These are phyloP conservation scores for Gaeumannomyces tritici DNA, from an alignment of 2,329 filamentous ascomycete genomes.

Conservation along the genomic window DNA sequence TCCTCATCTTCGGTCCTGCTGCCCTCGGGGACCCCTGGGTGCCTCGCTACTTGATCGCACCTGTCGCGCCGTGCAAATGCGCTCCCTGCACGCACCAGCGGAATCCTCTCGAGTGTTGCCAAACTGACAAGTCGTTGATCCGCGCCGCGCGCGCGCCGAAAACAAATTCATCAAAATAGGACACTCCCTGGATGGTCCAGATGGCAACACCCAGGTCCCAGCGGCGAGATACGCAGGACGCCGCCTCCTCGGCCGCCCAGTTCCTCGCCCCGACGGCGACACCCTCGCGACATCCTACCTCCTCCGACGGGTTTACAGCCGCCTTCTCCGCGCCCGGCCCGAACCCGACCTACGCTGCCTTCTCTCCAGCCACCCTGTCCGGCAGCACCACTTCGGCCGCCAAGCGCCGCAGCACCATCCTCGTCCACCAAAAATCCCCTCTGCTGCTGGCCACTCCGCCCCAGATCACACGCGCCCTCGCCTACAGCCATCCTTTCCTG, in stretches of 20 bases:
- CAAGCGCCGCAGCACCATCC: conserved; percentile 78
- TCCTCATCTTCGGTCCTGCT: not conserved
- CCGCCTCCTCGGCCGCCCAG: conserved; percentile 13
- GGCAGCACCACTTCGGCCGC: conserved; percentile 47
- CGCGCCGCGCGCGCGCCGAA: not conserved
- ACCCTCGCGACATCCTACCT: conserved; percentile 16
- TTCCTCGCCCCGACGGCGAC: conserved; percentile 9
- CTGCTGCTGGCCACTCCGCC: conserved; percentile 87
- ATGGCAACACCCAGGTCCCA: conserved; percentile 36
- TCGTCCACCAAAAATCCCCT: conserved; percentile 95
- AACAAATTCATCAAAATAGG: too few relatives aligned
- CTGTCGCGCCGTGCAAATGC: not conserved
- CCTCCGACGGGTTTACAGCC: conserved; percentile 17
- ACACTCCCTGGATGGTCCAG: conserved; percentile 44
- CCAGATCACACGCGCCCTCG: conserved; percentile 85
- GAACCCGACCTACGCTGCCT: conserved; percentile 74
- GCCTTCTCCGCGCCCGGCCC: conserved; percentile 26
- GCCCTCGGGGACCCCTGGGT: not conserved
- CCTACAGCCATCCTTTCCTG: conserved; percentile 92
- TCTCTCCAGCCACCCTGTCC: conserved; percentile 73
- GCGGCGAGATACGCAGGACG: conserved; percentile 21
- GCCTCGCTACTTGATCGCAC: not conserved
- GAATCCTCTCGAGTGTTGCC: not conserved
- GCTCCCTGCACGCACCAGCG: not conserved
- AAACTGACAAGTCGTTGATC: not conserved